Percentiles rank a stretch among this genome's conserved stretches.
Conservation (phyloP, 2,329 filamentous ascomycete species). For the Fusarium sp. region DNA sequence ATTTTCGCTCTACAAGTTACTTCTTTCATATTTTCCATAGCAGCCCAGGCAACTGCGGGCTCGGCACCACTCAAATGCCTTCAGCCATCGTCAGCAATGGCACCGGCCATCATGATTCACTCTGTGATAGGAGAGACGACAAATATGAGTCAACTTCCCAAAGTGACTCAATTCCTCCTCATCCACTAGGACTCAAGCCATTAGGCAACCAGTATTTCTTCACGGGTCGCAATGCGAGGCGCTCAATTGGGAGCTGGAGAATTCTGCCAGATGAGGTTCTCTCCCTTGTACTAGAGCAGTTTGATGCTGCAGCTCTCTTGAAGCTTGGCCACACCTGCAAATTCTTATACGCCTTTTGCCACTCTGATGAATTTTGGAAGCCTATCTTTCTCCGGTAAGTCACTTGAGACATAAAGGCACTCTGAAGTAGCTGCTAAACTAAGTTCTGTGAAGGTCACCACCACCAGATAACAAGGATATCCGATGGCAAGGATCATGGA, state of each 20-base stretch:
- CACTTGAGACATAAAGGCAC: slow-evolving; percentile 9
- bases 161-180: slow-evolving; percentile 70
- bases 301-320: slow-evolving; percentile 72
- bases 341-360: slow-evolving; percentile 85
- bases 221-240: slow-evolving; percentile 72
- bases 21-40: neutral
- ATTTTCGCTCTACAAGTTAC: neutral
- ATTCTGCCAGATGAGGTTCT: slow-evolving; percentile 84
- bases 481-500: slow-evolving; percentile 85
- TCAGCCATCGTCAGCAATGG: slow-evolving; percentile 24
- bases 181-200: slow-evolving; percentile 87
- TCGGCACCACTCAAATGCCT: slow-evolving; percentile 31
- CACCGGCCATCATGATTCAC: slow-evolving; percentile 21
- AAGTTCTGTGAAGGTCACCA: slow-evolving; percentile 40
- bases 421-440: slow-evolving; percentile 27
- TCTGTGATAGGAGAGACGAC: slow-evolving; percentile 38
- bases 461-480: slow-evolving; percentile 47
- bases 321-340: slow-evolving; percentile 81
- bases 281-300: slow-evolving; percentile 76
- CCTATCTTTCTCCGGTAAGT: slow-evolving; percentile 85
- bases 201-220: slow-evolving; percentile 83
- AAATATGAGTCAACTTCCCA: slow-evolving; percentile 41
- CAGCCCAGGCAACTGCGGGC: neutral
- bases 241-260: slow-evolving; percentile 72
- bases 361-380: slow-evolving; percentile 91